A percentile compares a stretch with the other conserved stretches of the same genome.
phyloP scores from a whole-genome alignment of 176 grass and related monocot species.

The Carex kokanica region DNA sequence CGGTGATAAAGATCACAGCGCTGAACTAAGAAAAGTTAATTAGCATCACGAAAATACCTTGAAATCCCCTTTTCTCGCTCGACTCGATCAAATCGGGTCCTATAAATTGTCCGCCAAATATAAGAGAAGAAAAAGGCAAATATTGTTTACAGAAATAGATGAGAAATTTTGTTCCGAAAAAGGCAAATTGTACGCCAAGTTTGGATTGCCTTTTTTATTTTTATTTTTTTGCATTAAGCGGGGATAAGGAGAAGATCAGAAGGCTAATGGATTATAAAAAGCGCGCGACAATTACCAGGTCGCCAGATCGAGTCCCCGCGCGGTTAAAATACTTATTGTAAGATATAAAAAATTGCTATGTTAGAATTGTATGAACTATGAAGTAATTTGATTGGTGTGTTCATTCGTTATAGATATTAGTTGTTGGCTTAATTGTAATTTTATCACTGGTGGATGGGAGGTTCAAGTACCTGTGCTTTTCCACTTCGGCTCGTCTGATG shows the following conservation, averaged over 20 bases:
- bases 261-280: background rate
- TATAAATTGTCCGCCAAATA: background rate
- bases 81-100: conserved; percentile 9
- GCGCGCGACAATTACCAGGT: background rate
- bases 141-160: background rate
- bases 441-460: too few species aligned
- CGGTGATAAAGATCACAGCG: background rate
- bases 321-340: background rate
- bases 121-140: background rate
- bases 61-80: background rate
- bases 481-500: too few species aligned
- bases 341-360: too few species aligned
- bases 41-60: background rate
- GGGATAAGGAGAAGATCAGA: background rate
- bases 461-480: too few species aligned
- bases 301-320: background rate
- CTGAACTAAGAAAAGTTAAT: background rate
- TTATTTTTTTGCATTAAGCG: background rate
- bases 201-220: background rate
- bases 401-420: too few species aligned
- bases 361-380: too few species aligned
- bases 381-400: too few species aligned
- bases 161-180: background rate
- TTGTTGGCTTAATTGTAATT: too few species aligned
- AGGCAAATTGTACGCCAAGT: background rate